These are phyloP conservation scores for Xylariaceae sp. DNA, from an alignment of 2,329 filamentous ascomycete species.

Conservation along the genomic window DNA sequence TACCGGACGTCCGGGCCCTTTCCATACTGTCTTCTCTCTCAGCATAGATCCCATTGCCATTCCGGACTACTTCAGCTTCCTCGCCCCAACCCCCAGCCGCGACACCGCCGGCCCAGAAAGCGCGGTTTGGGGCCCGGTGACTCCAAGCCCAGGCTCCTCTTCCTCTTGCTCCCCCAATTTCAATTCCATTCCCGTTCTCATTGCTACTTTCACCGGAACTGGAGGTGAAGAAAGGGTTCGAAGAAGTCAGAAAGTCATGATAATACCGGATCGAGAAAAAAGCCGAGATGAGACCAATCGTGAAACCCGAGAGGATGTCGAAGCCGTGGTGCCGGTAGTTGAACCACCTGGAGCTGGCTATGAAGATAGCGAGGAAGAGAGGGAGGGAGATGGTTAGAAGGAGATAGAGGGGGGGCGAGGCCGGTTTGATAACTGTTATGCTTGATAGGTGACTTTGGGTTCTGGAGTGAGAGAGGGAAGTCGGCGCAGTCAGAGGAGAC, in stretches of 20 bases:
- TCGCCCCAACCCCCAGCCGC: constrained; percentile 58
- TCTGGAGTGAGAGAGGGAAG: too few species aligned
- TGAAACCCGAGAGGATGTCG: constrained; percentile 80
- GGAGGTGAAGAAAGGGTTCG: too few species aligned
- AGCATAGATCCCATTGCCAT: constrained; percentile 24
- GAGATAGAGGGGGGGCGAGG: constrained; percentile 78
- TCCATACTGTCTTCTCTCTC: constrained; percentile 13
- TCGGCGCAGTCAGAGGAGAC: constrained; percentile 26
- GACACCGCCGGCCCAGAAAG: constrained; percentile 81
- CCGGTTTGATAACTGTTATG: constrained; percentile 59
- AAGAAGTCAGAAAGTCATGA: constrained; percentile 71
- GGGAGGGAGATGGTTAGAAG: constrained; percentile 67
- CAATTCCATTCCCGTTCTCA: too few species aligned
- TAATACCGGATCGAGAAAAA: constrained; percentile 81
- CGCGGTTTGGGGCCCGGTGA: constrained; percentile 65
- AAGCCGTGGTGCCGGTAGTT: constrained; percentile 91
- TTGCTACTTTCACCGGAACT: too few species aligned
- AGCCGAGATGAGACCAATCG: constrained; percentile 68
- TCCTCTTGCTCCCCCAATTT: too few species aligned
- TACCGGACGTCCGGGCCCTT: neutral
- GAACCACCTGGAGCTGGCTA: constrained; percentile 80
- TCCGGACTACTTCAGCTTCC: constrained; percentile 45
- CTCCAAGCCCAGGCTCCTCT: constrained; percentile 90
- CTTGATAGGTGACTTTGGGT: constrained; percentile 34
- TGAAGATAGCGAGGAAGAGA: constrained; percentile 71